Evolutionary conservation across 371 early-diverging fungal genomes (phyloP).

Genomic region (Batrachochytrium dendrobatidis): DNA sequence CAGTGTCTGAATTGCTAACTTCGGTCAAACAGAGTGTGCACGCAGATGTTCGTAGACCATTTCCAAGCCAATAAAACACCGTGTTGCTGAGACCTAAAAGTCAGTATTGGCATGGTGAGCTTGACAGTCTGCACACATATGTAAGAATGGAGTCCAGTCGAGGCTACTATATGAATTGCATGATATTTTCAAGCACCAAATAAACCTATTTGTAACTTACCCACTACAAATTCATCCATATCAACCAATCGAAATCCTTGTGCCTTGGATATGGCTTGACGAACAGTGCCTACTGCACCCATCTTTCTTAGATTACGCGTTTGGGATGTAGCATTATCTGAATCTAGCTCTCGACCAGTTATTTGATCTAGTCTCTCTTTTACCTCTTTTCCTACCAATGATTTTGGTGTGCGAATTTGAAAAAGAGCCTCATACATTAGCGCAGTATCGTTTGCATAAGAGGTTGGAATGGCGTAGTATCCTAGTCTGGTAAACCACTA

Average conservation of each 20-base stretch:
- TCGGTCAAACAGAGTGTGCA: constrained; percentile 38
- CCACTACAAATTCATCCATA: constrained; percentile 36
- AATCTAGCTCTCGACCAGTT: neutral
- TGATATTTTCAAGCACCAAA: too few species aligned
- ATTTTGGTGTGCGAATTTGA: constrained; percentile 1
- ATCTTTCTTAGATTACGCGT: constrained; percentile 14
- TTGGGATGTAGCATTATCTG: neutral
- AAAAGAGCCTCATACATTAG: constrained; percentile 35
- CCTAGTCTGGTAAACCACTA: constrained; percentile 46
- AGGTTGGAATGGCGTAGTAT: constrained; percentile 41
- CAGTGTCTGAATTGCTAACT: constrained; percentile 25
- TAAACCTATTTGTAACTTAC: too few species aligned
- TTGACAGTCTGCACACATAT: too few species aligned
- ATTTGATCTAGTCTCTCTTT: too few species aligned
- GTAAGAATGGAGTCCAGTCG: too few species aligned
- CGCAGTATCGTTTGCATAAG: constrained; percentile 22
- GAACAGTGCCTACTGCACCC: constrained; percentile 18
- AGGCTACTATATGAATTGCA: too few species aligned
- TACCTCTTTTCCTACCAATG: too few species aligned
- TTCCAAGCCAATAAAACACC: constrained; percentile 39
- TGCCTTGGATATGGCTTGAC: constrained; percentile 21
- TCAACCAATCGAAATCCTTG: constrained; percentile 38
- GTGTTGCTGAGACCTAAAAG: constrained; percentile 27
- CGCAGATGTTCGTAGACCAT: constrained; percentile 27
- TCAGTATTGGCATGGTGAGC: neutral